Conservation (phyloP, 2,329 filamentous ascomycete genomes). For the Talaromyces pinophilus region DNA sequence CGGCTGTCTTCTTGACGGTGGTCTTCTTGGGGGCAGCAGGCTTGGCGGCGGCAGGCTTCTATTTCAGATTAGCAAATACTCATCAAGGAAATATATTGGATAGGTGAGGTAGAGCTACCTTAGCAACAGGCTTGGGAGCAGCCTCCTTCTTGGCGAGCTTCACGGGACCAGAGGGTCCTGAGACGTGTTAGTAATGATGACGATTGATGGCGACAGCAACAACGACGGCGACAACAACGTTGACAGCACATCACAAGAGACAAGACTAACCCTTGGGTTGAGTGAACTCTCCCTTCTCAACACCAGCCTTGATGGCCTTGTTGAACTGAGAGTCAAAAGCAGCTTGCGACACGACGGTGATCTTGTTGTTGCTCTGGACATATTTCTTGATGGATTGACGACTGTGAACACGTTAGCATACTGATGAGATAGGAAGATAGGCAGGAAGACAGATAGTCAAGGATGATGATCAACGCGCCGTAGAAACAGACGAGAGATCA, state of each 20-base stretch:
- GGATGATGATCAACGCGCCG: conserved; percentile 1
- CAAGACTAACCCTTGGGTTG: conserved; percentile 79
- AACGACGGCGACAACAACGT: neutral
- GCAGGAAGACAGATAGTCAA: neutral
- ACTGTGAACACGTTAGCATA: conserved; percentile 45
- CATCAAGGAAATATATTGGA: neutral
- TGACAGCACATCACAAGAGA: neutral
- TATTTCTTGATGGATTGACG: conserved; percentile 76
- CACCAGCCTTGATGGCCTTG: conserved; percentile 77
- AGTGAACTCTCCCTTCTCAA: conserved; percentile 82
- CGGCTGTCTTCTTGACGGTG: conserved; percentile 52
- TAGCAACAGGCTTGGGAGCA: conserved; percentile 46
- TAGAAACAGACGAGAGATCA: neutral
- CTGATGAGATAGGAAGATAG: neutral
- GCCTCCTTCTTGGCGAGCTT: conserved; percentile 83
- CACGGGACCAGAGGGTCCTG: conserved; percentile 82
- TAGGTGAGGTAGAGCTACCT: conserved; percentile 28
- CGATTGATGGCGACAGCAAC: neutral
- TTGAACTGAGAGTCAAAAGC: conserved; percentile 78
- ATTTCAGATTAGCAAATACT: neutral
- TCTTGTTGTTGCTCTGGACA: conserved; percentile 69
- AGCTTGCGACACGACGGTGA: conserved; percentile 55
- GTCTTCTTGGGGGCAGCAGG: conserved; percentile 52
- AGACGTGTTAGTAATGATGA: conserved; percentile 32
- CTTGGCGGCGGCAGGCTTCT: conserved; percentile 49